These are phyloP conservation scores for Apiosordaria backusii DNA, from an alignment of 495 filamentous ascomycete genomes.

Conservation along the genomic window DNA sequence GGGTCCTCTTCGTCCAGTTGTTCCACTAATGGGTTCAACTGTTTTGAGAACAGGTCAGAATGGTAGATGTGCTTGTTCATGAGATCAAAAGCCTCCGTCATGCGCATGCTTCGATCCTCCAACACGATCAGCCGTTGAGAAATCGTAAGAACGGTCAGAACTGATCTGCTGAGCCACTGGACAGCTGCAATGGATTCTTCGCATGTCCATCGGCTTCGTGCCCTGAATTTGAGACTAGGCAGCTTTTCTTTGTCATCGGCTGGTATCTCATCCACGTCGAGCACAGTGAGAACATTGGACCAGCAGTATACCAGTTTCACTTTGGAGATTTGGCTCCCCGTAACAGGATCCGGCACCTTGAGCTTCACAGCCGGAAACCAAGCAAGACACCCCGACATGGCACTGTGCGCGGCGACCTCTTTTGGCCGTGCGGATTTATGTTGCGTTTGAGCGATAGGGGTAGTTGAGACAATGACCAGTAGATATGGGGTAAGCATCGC, in stretches of 20 bases:
- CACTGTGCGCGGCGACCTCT: conserved; percentile 80
- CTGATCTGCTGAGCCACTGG: conserved; percentile 94
- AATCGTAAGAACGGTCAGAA: conserved; percentile 85
- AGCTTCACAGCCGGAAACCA: conserved; percentile 97
- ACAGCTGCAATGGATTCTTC: conserved; percentile 95
- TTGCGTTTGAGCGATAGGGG: conserved; percentile 91
- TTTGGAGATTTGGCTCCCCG: conserved; percentile 56
- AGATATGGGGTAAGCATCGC: conserved; percentile 96
- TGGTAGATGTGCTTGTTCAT: conserved; percentile 91
- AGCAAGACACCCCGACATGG: conserved; percentile 87
- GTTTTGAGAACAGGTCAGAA: conserved; percentile 75
- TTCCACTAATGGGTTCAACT: conserved; percentile 80
- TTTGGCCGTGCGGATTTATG: conserved; percentile 88
- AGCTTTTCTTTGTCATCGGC: conserved; percentile 66
- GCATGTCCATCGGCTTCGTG: conserved; percentile 85
- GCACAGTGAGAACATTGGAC: conserved; percentile 90
- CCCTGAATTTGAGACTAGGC: conserved; percentile 70
- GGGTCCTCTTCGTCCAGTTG: conserved; percentile 81
- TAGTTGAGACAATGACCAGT: conserved; percentile 93
- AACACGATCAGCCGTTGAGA: conserved; percentile 89
- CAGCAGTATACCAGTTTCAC: conserved; percentile 96
- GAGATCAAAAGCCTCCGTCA: conserved; percentile 92
- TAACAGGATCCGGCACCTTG: conserved; percentile 63
- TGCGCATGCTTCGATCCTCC: conserved; percentile 80
- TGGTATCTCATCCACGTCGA: conserved; percentile 76